These are phyloP conservation scores for Agrocybe chaxingu DNA, from an alignment of 768 basidiomycete genomes.

Conservation along the genomic window DNA sequence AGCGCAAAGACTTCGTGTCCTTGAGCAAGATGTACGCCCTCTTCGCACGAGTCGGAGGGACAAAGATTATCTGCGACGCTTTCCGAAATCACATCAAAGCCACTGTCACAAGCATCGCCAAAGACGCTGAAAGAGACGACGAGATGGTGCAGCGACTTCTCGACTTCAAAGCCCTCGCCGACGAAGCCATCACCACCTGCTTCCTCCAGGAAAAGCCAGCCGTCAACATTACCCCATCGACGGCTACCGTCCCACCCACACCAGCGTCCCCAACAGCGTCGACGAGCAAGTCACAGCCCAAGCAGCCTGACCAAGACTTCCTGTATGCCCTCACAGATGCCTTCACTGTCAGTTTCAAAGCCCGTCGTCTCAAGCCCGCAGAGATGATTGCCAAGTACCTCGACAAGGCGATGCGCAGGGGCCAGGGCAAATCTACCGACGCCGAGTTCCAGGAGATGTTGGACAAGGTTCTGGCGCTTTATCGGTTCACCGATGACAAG, in stretches of 20 bases:
- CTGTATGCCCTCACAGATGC: slow-evolving; percentile 67
- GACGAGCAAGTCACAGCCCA: slow-evolving; percentile 28
- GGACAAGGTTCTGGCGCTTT: slow-evolving; percentile 67
- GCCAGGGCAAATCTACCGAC: slow-evolving; percentile 70
- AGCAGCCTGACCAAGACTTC: slow-evolving; percentile 51
- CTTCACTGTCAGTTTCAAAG: slow-evolving; percentile 72
- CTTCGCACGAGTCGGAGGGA: slow-evolving; percentile 55
- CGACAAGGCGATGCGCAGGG: slow-evolving; percentile 83
- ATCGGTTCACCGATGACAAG: slow-evolving; percentile 87
- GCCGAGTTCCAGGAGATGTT: slow-evolving; percentile 59
- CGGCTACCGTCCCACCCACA: slow-evolving; percentile 4
- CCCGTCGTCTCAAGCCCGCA: slow-evolving; percentile 77
- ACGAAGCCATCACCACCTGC: slow-evolving; percentile 43
- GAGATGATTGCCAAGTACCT: slow-evolving; percentile 93
- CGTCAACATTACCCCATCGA: slow-evolving; percentile 13
- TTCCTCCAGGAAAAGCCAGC: slow-evolving; percentile 44
- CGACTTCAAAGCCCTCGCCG: slow-evolving; percentile 58
- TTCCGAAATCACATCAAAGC: slow-evolving; percentile 66
- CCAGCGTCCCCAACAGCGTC: slow-evolving; percentile 17
- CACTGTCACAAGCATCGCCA: slow-evolving; percentile 62
- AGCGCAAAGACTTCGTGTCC: slow-evolving; percentile 34
- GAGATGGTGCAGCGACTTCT: slow-evolving; percentile 76
- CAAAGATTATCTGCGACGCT: slow-evolving; percentile 51
- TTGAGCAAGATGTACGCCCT: slow-evolving; percentile 49
- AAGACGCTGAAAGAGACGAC: slow-evolving; percentile 60